These are phyloP conservation scores for Nicotiana knightiana DNA, from an alignment of 257 asterid species.

Conservation along the genomic window DNA sequence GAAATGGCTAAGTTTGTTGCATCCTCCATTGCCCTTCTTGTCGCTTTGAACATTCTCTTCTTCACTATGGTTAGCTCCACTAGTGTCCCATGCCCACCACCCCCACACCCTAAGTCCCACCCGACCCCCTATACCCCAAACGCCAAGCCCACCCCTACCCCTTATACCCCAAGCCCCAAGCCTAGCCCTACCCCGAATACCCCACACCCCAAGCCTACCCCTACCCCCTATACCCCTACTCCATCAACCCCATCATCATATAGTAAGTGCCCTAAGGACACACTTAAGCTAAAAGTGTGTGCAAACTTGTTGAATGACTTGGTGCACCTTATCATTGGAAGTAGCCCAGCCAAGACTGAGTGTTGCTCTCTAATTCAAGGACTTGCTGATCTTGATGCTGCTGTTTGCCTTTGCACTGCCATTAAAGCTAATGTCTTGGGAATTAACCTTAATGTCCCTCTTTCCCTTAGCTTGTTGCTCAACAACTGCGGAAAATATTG, in stretches of 20 bases:
- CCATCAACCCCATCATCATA: background rate
- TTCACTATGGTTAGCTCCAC: conserved; percentile 17
- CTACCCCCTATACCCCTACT: too few relatives aligned
- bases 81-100: conserved; percentile 5
- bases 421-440: conserved; percentile 13
- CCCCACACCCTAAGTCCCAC: background rate
- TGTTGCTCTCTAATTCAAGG: conserved; percentile 11
- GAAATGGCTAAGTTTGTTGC: background rate
- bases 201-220: too few relatives aligned
- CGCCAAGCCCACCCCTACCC: too few relatives aligned
- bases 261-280: background rate
- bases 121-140: background rate
- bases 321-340: background rate
- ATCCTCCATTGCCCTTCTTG: conserved; percentile 10
- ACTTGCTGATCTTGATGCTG: conserved; percentile 17
- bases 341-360: background rate
- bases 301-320: background rate
- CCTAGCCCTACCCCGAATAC: too few relatives aligned
- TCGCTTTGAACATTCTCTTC: conserved; percentile 18
- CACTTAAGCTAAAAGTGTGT: conserved; percentile 11
- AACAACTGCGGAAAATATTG: conserved; percentile 9
- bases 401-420: conserved; percentile 24
- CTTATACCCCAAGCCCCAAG: too few relatives aligned
- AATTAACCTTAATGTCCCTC: background rate
- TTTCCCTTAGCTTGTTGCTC: conserved; percentile 12